Conservation (phyloP, 495 filamentous ascomycete species). For the Rhizodiscina lignyota region DNA sequence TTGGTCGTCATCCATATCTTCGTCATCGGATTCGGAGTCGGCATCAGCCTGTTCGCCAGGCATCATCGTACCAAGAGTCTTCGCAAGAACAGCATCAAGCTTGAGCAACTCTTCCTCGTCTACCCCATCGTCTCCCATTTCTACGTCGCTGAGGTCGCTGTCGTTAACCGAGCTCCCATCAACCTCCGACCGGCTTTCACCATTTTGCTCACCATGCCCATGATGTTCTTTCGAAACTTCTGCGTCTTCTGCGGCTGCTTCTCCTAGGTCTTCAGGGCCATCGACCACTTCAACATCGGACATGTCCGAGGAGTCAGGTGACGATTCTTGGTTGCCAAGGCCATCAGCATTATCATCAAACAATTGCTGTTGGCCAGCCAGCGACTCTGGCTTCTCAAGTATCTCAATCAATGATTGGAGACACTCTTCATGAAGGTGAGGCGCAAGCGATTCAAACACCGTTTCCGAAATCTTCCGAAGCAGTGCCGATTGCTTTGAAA, state of each 20-base stretch:
- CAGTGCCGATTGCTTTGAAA: slow-evolving; percentile 69
- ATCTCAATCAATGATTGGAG: slow-evolving; percentile 49
- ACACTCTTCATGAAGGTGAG: slow-evolving; percentile 49
- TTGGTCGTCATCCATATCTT: slow-evolving; percentile 71
- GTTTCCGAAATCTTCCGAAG: slow-evolving; percentile 75
- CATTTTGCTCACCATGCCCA: too few relatives aligned
- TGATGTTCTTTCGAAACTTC: too few relatives aligned
- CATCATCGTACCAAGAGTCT: slow-evolving; percentile 12
- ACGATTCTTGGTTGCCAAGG: too few relatives aligned
- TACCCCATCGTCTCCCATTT: too few relatives aligned
- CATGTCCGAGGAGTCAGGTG: too few relatives aligned
- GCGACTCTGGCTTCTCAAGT: slow-evolving; percentile 61
- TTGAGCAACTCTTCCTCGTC: slow-evolving; percentile 12
- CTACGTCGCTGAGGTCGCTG: too few relatives aligned
- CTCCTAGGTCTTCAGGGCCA: too few relatives aligned
- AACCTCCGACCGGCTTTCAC: too few relatives aligned
- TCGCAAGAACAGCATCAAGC: slow-evolving; percentile 12
- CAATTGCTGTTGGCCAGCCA: slow-evolving; percentile 67
- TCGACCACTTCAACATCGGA: slow-evolving; percentile 21
- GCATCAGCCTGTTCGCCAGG: slow-evolving; percentile 6
- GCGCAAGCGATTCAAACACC: slow-evolving; percentile 67
- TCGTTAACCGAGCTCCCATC: too few relatives aligned
- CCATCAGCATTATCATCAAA: slow-evolving; percentile 62
- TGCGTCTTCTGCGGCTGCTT: too few relatives aligned
- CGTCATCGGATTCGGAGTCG: slow-evolving; percentile 23